phyloP scores from a whole-genome alignment of 495 filamentous ascomycete species.

The Mytilinidion resinicola region DNA sequence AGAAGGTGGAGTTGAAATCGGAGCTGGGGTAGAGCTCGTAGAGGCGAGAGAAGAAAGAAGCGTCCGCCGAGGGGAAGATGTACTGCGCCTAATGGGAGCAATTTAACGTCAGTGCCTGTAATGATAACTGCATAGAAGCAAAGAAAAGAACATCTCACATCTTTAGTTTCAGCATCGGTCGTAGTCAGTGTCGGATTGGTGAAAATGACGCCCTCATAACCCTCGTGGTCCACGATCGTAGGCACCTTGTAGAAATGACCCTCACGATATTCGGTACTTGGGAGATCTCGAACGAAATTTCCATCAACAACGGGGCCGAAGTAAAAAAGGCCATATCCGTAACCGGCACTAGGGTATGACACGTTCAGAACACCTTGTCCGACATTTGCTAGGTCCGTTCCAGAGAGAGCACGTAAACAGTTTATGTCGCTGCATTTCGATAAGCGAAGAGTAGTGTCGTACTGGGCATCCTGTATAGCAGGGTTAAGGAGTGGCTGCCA shows the following conservation, averaged over 20 bases:
- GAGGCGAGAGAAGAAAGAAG: not conserved
- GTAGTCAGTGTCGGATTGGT: constrained; percentile 10
- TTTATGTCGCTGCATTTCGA: constrained; percentile 4
- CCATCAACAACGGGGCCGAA: constrained; percentile 23
- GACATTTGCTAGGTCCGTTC: not conserved
- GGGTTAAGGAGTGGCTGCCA: constrained; percentile 12
- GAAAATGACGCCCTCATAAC: constrained; percentile 19
- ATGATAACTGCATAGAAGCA: too few relatives aligned
- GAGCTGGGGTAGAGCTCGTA: constrained; percentile 13
- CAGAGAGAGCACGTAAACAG: constrained; percentile 5
- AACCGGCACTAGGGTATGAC: not conserved
- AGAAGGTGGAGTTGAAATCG: constrained; percentile 18
- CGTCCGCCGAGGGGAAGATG: constrained; percentile 6
- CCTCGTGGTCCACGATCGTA: not conserved
- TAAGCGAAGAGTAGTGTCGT: constrained; percentile 3
- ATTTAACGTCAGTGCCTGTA: not conserved
- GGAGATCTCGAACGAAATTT: constrained; percentile 5
- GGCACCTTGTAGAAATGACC: constrained; percentile 22
- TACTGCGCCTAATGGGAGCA: not conserved
- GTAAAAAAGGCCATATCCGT: constrained; percentile 20
- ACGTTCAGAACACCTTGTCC: not conserved
- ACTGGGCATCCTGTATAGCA: constrained; percentile 6
- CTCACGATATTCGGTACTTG: not conserved
- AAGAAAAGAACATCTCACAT: not conserved
- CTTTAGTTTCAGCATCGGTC: not conserved